phyloP scores from a whole-genome alignment of 805 yeast species.

The Saturnispora besseyi region DNA sequence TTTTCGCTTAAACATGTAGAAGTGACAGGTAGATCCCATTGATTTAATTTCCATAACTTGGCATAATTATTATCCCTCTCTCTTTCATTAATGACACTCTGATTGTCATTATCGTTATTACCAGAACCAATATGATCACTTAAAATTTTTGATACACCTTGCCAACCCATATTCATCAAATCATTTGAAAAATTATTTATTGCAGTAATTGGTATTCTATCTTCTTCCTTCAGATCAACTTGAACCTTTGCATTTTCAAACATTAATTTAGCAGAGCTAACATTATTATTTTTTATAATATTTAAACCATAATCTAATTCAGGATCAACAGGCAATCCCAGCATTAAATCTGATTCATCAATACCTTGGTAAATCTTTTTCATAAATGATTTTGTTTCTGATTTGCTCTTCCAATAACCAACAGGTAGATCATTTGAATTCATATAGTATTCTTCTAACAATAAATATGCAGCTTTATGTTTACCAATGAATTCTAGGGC shows the following conservation, averaged over 20 bases:
- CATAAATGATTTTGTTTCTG: slow-evolving; percentile 14
- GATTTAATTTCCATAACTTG: slow-evolving; percentile 68
- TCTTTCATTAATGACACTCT: not conserved
- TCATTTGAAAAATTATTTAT: slow-evolving; percentile 27
- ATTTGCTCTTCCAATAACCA: not conserved
- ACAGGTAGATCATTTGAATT: slow-evolving; percentile 8
- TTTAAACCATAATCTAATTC: slow-evolving; percentile 43
- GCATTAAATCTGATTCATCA: slow-evolving; percentile 53
- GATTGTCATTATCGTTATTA: not conserved
- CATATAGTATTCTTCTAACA: slow-evolving; percentile 36
- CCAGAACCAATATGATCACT: slow-evolving; percentile 12
- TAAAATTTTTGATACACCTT: slow-evolving; percentile 43
- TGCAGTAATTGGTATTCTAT: not conserved
- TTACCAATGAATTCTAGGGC: slow-evolving; percentile 28
- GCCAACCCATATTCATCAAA: slow-evolving; percentile 42
- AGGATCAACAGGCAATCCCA: slow-evolving; percentile 56
- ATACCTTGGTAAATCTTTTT: slow-evolving; percentile 40
- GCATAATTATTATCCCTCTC: slow-evolving; percentile 32
- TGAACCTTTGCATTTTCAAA: slow-evolving; percentile 53
- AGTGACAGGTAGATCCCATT: slow-evolving; percentile 65
- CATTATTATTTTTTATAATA: slow-evolving; percentile 28
- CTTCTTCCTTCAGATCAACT: slow-evolving; percentile 22
- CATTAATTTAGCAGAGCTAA: slow-evolving; percentile 29
- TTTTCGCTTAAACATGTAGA: slow-evolving; percentile 30
- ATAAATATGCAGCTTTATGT: slow-evolving; percentile 37